These are phyloP conservation scores for Metschnikowia noctiluminum DNA, from an alignment of 805 yeast genomes.

Conservation along the genomic window DNA sequence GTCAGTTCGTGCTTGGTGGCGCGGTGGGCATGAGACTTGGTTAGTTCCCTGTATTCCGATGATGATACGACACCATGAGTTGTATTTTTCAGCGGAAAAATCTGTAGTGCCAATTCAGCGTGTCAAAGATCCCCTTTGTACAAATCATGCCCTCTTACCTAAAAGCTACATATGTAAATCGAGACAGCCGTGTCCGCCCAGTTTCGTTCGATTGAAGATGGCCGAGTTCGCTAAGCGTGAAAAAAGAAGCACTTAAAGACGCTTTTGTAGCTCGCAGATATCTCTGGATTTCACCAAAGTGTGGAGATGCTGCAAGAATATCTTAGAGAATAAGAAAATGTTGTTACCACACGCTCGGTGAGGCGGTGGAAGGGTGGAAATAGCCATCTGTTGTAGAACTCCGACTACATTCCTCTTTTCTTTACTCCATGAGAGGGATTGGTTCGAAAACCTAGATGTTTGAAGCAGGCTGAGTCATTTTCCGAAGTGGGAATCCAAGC, in stretches of 20 bases:
- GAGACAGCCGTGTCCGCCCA: slow-evolving; percentile 1
- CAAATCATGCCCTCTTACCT: background rate
- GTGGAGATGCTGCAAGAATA: background rate
- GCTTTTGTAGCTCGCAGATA: background rate
- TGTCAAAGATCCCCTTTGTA: background rate
- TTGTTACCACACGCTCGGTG: background rate
- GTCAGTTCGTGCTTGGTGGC: background rate
- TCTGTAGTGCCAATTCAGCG: background rate
- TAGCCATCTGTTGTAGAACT: background rate
- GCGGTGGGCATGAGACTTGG: background rate
- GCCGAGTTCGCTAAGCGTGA: background rate
- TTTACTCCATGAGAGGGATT: background rate
- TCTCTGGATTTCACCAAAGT: background rate
- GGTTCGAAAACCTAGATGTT: background rate
- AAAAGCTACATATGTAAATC: background rate
- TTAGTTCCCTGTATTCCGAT: background rate
- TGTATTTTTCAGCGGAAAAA: background rate
- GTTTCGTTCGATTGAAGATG: background rate
- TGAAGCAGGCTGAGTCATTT: background rate
- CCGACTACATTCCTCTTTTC: background rate
- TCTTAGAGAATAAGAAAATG: background rate
- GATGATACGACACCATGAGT: background rate
- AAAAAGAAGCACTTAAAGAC: background rate
- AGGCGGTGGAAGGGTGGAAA: background rate
- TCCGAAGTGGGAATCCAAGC: background rate